These are phyloP conservation scores for Boletus semigastroideus DNA, from an alignment of 1,284 basidiomycete species.

Conservation along the genomic window DNA sequence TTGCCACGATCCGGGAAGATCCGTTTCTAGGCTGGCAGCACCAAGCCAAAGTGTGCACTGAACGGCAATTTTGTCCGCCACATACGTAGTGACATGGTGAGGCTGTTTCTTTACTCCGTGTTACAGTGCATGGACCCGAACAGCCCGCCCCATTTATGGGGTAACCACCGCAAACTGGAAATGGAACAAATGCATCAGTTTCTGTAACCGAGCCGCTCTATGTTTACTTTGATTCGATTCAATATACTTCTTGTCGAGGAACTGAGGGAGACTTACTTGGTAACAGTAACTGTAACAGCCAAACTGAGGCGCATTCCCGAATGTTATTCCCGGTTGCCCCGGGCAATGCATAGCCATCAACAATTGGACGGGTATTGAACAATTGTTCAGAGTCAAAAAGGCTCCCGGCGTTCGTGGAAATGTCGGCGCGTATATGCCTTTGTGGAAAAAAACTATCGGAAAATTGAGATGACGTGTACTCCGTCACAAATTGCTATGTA, in stretches of 20 bases:
- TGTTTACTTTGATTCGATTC: too few relatives aligned
- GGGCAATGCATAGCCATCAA: too few relatives aligned
- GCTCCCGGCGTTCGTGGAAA: not conserved
- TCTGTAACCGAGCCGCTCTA: not conserved
- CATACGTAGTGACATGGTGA: constrained; percentile 45
- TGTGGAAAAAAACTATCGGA: too few relatives aligned
- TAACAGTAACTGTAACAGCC: too few relatives aligned
- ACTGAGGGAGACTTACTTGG: too few relatives aligned
- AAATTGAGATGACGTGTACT: too few relatives aligned
- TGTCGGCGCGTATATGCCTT: constrained; percentile 6
- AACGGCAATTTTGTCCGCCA: constrained; percentile 65
- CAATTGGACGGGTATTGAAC: too few relatives aligned
- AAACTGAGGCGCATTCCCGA: too few relatives aligned
- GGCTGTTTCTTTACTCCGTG: constrained; percentile 45
- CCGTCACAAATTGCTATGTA: not conserved
- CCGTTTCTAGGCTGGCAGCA: constrained; percentile 54
- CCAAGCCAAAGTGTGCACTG: constrained; percentile 61
- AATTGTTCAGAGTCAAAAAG: too few relatives aligned
- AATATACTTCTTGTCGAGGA: too few relatives aligned
- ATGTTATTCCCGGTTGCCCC: not conserved
- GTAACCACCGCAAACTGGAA: constrained; percentile 60
- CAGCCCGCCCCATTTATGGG: constrained; percentile 55
- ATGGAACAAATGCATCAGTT: constrained; percentile 7
- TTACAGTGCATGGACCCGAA: constrained; percentile 35
- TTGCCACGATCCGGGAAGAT: constrained; percentile 58